Conservation (phyloP, 225 moss, liverwort and hornwort species). For the Sphagnum tenellum region DNA sequence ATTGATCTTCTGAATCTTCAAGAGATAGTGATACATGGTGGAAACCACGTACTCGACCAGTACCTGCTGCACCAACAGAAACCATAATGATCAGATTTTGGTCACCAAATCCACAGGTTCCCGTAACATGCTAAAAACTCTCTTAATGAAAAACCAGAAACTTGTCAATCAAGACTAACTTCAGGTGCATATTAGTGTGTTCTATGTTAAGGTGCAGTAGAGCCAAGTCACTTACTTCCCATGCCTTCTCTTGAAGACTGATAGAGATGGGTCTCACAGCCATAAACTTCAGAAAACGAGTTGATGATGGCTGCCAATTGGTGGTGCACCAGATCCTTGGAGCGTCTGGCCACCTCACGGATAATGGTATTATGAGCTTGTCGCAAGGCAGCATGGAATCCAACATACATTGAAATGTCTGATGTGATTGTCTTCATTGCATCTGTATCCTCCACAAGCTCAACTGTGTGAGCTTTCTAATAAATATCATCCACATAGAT, state of each 20-base stretch:
- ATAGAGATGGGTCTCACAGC: constrained; percentile 17
- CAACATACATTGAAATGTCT: constrained; percentile 58
- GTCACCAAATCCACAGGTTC: no score
- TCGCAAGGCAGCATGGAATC: constrained; percentile 66
- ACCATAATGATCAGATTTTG: not conserved
- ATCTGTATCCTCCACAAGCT: constrained; percentile 11
- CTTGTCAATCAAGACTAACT: no score
- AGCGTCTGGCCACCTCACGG: constrained; percentile 48
- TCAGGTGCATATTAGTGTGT: no score
- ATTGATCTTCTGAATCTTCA: constrained; percentile 16
- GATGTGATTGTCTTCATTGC: constrained; percentile 17
- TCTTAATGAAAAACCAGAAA: no score
- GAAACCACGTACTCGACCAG: constrained; percentile 4
- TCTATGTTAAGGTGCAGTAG: not conserved
- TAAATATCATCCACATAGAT: no score
- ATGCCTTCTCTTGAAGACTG: constrained; percentile 16
- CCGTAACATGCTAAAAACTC: no score
- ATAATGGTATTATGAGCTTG: constrained; percentile 65
- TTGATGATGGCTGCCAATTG: constrained; percentile 63
- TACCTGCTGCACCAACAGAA: constrained; percentile 9
- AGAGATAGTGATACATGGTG: constrained; percentile 2
- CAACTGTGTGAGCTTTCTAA: no score
- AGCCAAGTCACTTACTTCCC: constrained; percentile 7
- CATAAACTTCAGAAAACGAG: constrained; percentile 41
- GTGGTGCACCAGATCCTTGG: constrained; percentile 61